Conservation (phyloP, 1,284 basidiomycete species). For the Cystobasidiaceae sp. region DNA sequence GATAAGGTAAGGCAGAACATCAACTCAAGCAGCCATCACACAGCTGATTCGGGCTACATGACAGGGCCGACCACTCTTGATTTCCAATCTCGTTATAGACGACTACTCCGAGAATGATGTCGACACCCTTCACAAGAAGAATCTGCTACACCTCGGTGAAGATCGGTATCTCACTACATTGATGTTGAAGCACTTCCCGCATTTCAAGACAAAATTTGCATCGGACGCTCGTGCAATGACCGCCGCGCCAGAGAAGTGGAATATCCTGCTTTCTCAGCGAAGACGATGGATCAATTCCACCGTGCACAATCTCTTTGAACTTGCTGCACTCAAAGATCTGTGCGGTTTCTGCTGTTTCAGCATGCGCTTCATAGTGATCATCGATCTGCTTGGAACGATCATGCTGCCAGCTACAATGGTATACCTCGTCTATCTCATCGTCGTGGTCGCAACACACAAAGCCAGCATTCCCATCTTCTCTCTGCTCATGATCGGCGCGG, state of each 20-base stretch:
- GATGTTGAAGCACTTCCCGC: constrained; percentile 62
- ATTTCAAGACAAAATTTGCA: constrained; percentile 87
- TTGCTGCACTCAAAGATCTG: constrained; percentile 85
- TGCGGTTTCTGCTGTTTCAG: constrained; percentile 83
- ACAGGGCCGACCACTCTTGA: constrained; percentile 54
- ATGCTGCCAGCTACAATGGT: constrained; percentile 89
- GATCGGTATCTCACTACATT: constrained; percentile 97
- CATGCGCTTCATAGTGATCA: constrained; percentile 96
- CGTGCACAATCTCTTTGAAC: constrained; percentile 90
- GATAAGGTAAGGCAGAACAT: constrained; percentile 58
- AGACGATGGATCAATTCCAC: constrained; percentile 99
- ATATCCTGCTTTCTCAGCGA: constrained; percentile 90
- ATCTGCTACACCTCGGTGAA: constrained; percentile 64
- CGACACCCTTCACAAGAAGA: constrained; percentile 92
- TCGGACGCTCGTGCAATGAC: constrained; percentile 76
- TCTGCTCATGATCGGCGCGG: constrained; percentile 77
- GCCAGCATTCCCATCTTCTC: constrained; percentile 79
- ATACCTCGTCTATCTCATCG: constrained; percentile 79
- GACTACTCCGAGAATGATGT: constrained; percentile 96
- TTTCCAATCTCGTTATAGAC: constrained; percentile 76
- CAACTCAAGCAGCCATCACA: not conserved
- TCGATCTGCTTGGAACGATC: constrained; percentile 87
- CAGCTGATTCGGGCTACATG: constrained; percentile 28
- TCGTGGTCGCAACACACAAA: constrained; percentile 65
- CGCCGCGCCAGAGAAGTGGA: constrained; percentile 67